Percentiles rank a stretch among this genome's conserved stretches.
These are phyloP conservation scores for Solanum ossicruentum DNA, from an alignment of 257 asterid genomes.

Conservation along the genomic window DNA sequence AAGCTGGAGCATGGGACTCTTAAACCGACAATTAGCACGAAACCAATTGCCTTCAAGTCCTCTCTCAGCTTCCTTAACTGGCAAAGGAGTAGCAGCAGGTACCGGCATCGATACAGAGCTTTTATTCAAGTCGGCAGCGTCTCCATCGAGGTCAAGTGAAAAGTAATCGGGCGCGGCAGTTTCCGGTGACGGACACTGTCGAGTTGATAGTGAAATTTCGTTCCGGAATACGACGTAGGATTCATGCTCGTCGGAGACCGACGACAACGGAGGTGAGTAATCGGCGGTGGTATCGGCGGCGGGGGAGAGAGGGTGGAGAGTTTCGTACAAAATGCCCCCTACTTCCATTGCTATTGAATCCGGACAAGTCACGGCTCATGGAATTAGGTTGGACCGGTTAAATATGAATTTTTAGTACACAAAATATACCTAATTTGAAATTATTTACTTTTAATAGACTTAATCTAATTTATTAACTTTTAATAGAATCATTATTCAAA, in stretches of 20 bases:
- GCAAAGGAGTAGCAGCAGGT: conserved; percentile 15
- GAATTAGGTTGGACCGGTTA: background rate
- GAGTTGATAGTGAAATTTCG: conserved; percentile 31
- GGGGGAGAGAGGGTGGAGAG: conserved; percentile 42
- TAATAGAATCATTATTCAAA: too few species aligned
- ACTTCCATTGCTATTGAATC: conserved; percentile 28
- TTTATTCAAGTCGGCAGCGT: background rate
- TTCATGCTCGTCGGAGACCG: conserved; percentile 22
- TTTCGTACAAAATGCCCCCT: conserved; percentile 43
- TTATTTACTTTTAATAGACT: too few species aligned
- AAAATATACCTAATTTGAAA: too few species aligned
- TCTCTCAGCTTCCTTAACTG: conserved; percentile 15
- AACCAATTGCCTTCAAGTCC: conserved; percentile 86
- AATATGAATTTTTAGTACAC: too few species aligned
- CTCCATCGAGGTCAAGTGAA: conserved; percentile 55
- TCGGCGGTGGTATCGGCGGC: background rate
- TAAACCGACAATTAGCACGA: conserved; percentile 54
- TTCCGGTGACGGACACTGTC: conserved; percentile 31
- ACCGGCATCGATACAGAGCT: conserved; percentile 3
- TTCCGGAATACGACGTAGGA: conserved; percentile 61
- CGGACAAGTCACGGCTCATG: background rate
- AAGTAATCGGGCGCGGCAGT: conserved; percentile 59
- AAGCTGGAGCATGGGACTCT: conserved; percentile 86
- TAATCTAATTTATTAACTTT: too few species aligned
- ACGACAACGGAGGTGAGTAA: conserved; percentile 8